Evolutionary conservation across 1,284 basidiomycete genomes (phyloP), one percentile per base, ranked within the genome.

Genomic region (Xanthoconium separans): DNA sequence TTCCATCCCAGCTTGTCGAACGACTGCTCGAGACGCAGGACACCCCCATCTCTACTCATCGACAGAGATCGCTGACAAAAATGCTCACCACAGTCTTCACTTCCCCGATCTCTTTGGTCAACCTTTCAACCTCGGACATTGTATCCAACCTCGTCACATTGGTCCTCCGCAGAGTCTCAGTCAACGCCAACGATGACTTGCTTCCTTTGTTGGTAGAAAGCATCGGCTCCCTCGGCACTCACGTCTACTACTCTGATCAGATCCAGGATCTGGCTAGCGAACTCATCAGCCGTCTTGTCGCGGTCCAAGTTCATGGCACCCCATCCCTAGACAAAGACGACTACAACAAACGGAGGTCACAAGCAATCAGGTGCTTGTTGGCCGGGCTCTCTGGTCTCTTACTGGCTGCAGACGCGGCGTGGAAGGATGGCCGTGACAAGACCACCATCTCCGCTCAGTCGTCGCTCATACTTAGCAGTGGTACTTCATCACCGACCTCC

Each of bases 211-310:
- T 96, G 39, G 88, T 96, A 9, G 79, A 86, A 54, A 91, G 91
- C 65, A 89, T 97, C 52, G 79, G 91, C 6, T 90, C 93, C 1
- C 78, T 98, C 18, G 90, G 91, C 31, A 85, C 88, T 8, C 93
- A 97, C 68, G 85, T 96, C 52, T 96, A 97, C 76, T 98, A 98
- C 69, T 90, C 93, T 44, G 96, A 98, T 68, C 96, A 99, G 74
- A 92, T 96, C 58, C 92, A 93, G 67, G 95, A 98, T 70, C 85
- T 98, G 50, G 86, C 92, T 13, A 87, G 86, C 58, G 95, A 97
- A 70, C 76, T 96, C 29, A 83, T 93, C 40, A 83, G 81, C 54
- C 84, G 92, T 24, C 80, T 98, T n/a, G 76, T 83, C 6, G 74
- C 79, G 0, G 75, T 93, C 24, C 89, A 93, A 65, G 76, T 81